These are phyloP conservation scores for Lophiostoma macrostomum DNA, from an alignment of 495 filamentous ascomycete genomes.

Conservation along the genomic window DNA sequence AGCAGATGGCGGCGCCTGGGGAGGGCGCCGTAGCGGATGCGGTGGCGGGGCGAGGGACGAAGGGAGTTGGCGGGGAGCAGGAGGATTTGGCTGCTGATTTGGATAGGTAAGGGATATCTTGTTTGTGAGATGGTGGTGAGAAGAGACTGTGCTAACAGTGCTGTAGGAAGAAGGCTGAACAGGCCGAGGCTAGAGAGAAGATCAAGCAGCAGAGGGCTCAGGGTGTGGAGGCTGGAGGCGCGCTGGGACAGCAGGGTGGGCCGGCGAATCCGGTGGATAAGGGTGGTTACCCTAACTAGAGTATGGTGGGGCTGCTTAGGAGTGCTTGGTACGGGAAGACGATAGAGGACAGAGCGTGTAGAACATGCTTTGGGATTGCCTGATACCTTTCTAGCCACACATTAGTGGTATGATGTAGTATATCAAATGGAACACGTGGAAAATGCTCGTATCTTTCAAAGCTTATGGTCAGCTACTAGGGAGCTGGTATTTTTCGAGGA, in stretches of 20 bases:
- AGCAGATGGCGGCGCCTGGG: conserved; percentile 41
- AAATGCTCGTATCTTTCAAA: too few relatives aligned
- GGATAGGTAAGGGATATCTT: conserved; percentile 35
- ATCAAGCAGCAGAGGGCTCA: conserved; percentile 35
- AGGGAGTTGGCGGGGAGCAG: conserved; percentile 33
- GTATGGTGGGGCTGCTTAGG: not conserved
- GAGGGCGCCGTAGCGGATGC: conserved; percentile 41
- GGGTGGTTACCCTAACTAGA: conserved; percentile 34
- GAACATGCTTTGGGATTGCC: too few relatives aligned
- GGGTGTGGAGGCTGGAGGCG: conserved; percentile 38
- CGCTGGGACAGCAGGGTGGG: conserved; percentile 42
- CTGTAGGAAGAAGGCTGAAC: conserved; percentile 46
- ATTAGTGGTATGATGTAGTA: too few relatives aligned
- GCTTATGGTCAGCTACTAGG: too few relatives aligned
- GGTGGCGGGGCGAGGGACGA: conserved; percentile 32
- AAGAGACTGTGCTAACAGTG: conserved; percentile 5
- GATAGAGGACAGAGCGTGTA: too few relatives aligned
- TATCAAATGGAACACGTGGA: too few relatives aligned
- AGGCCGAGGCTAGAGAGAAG: conserved; percentile 36
- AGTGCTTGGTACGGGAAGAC: not conserved
- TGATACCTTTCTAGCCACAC: too few relatives aligned
- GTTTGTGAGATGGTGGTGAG: not conserved
- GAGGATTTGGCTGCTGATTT: conserved; percentile 43
- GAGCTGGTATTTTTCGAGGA: too few relatives aligned
- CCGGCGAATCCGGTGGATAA: conserved; percentile 43